Evolutionary conservation across 495 filamentous ascomycete genomes (phyloP), one percentile per base, ranked within the genome.

Genomic region (Penicillium malachiteum): DNA sequence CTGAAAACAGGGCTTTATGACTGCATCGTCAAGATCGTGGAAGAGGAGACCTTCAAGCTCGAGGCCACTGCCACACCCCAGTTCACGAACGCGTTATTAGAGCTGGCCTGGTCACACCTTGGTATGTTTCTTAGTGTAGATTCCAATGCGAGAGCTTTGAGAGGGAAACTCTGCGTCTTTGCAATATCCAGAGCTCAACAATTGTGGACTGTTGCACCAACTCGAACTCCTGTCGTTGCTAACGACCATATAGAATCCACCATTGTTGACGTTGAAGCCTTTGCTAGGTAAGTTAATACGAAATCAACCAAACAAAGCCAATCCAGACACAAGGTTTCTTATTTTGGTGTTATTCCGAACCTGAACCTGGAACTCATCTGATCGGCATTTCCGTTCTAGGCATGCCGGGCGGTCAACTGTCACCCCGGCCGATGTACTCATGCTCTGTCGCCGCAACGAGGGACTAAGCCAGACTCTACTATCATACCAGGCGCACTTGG

Each of bases 1-100:
- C 80, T 97, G 53, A 98, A 98, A 81, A 85, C 90, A 48, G 90
- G 91, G 33, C 82, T 98, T n/a, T 97, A 92, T 92, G 89, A 88
- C 68, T 81, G 84, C 17, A 84, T 96, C 55, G 92, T 92, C 65
- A 88, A 91, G 67, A 90, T 91, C 45, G 88, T 96, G 43, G 93
- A 97, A 69, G 85, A 92, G 57, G 90, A 96, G 67, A 88, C 85
- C 31, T 72, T 94, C 35, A 78, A 78, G 21, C 77, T 88, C 11
- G 86, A 88, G 64, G 80, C 87, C 55, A 96, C 93, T 71, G 91
- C 92, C 2, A 97, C 92, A 1, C 92, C 92, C 7, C 92, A 97
- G 66, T 98, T 97, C 72, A 97, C 96, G 62, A 92, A 85, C 9
- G 91, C 91, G 0, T 71, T 97, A 67, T 95, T 90, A 0, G 92